Base-by-base conservation (phyloP, 2,329 filamentous ascomycete genomes). In the Fusarium aywerte region DNA sequence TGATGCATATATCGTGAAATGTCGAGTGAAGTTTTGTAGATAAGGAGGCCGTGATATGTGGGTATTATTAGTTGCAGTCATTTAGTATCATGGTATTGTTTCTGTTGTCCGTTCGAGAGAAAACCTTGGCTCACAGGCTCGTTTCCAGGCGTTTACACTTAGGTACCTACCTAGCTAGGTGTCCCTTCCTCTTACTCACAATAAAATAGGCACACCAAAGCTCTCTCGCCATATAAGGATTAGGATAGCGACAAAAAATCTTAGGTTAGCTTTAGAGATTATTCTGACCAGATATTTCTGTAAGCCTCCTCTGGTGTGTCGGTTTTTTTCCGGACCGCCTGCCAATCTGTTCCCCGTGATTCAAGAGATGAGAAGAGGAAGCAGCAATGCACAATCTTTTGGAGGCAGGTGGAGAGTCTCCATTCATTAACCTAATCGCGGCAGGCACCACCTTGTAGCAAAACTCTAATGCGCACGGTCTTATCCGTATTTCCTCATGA, bases 1-100 rank as follows among this genome's bases (percentile, higher is more conserved):
- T 64, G 58, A 59, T 59, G 31, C 51, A 42, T 18, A 35, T 36
- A 47, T 59, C 31, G 63, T 47, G 52, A 64, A 38, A 62, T 67
- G 64, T 67, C 58, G 64, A 67, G 64, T 59, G 63, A 63, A 67
- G 64, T 59, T 53, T 35, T 51, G 35, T 15, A 67, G 64, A 67
- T 67, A 67, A 67, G 63, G 23, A 38, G 33, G 27, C 23, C 23
- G 16, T n/a, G 25, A 44, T 31, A 9, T 62, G 58, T 62, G 58
- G 58, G 44, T 40, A 55, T 59, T 59, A 51, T 60, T 31, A 39
- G 33, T 49, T 29, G 32, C 32, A 38, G 36, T 61, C 58, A 50
- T 52, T n/a, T 51, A 39, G 33, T 36, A 66, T 36, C 39, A 35
- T 39, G 29, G 21, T 50, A 51, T 4, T 10, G 16, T n/a, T 27